Base-by-base conservation (phyloP, 805 yeast genomes). In the Saccharomycopsis olivae region DNA sequence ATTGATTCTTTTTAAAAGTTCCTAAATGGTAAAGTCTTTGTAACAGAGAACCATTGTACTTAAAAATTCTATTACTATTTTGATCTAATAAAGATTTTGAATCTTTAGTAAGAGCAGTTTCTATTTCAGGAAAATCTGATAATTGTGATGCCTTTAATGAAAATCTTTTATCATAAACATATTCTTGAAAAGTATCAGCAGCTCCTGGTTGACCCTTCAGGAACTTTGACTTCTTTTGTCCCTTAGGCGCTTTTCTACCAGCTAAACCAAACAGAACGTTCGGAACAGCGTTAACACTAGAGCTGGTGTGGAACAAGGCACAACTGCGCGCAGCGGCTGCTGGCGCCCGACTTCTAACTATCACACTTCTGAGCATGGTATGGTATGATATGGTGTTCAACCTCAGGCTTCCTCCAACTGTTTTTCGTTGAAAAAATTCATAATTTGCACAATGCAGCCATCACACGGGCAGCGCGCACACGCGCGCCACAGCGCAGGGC, bases 1-100 rank as follows among this genome's bases (percentile, higher is more conserved):
- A 73, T 58, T 85, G 94, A 48, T 65, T 66, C 46, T 75, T 75
- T 50, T 74, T 72, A 59, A 82, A 82, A 0, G 80, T 60, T 17
- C 87, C 88, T 40, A 78, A 57, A 31, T 65, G 63, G 25, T 61
- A 58, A 47, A 84, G 60, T 35, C 61, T 58, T 40, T 61, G 55
- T 43, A 69, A 61, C 14, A 66, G 62, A 11, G 54, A 53, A 2
- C 60, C 53, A 13, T 65, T 58, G 57, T 66, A 83, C 27, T 57
- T 55, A 5, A 59, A 55, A 17, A 71, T 61, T 9, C 57, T 48
- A 39, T 61, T 56, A 11, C 19, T 24, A 5, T 18, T 11, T 15
- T 28, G 25, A 15, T 19, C 24, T 14, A 9, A 13, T 6, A n/a
- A n/a, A n/a, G n/a, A n/a, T 38, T 38, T 9, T 29, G 13, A 15